Percentiles rank a stretch among this genome's conserved stretches.
phyloP scores from a whole-genome alignment of 2,329 filamentous ascomycete species.

The Cladophialophora yegresii region DNA sequence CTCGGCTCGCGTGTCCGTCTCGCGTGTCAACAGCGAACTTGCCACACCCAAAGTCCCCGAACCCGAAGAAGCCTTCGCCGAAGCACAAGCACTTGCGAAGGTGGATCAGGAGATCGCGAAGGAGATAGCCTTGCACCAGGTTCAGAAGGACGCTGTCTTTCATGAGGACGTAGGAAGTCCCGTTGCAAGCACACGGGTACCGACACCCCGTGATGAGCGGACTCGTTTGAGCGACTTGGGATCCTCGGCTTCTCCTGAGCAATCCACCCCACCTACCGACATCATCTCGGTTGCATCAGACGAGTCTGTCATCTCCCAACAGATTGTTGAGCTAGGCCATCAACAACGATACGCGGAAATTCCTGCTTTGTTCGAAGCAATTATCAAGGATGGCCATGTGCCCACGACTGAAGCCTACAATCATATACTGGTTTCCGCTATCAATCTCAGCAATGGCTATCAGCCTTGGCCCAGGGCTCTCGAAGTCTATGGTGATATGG shows the following conservation, averaged over 20 bases:
- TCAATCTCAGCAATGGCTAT: constrained; percentile 78
- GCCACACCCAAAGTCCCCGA: constrained; percentile 64
- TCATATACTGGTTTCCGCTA: constrained; percentile 79
- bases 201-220: constrained; percentile 16
- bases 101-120: constrained; percentile 82
- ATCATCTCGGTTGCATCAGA: constrained; percentile 53
- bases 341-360: constrained; percentile 80
- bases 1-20: constrained; percentile 39
- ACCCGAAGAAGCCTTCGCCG: constrained; percentile 52
- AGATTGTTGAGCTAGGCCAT: constrained; percentile 72
- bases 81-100: constrained; percentile 64
- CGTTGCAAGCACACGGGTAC: constrained; percentile 26
- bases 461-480: constrained; percentile 88
- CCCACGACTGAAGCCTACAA: constrained; percentile 90
- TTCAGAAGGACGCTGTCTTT: constrained; percentile 27
- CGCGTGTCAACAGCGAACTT: constrained; percentile 56
- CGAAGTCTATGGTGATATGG: constrained; percentile 96
- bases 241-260: constrained; percentile 34
- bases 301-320: constrained; percentile 72
- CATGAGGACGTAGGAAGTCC: constrained; percentile 39
- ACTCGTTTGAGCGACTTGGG: constrained; percentile 17
- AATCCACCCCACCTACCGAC: constrained; percentile 44
- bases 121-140: constrained; percentile 59
- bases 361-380: constrained; percentile 83
- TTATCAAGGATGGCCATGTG: constrained; percentile 78